A percentile compares a stretch with the other conserved stretches of the same genome.
phyloP scores from a whole-genome alignment of 371 early-diverging fungal genomes.

The Lichtheimia ornata region DNA sequence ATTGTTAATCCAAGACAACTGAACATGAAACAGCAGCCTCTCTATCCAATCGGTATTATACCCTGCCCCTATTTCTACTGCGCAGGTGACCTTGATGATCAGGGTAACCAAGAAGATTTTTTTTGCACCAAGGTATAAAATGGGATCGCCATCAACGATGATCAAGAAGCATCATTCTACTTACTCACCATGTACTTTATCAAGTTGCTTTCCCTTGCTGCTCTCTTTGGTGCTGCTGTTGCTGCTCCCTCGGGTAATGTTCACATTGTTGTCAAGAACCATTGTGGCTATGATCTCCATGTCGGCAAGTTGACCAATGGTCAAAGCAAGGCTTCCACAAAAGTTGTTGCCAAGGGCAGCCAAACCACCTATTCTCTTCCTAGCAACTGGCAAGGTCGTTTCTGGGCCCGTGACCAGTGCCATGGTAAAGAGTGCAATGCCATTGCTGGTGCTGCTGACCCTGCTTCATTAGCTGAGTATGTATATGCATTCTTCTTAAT shows the following conservation, averaged over 20 bases:
- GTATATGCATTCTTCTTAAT: no score
- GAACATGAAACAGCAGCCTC: no score
- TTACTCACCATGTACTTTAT: no score
- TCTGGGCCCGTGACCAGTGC: conserved; percentile 33
- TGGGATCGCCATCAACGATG: no score
- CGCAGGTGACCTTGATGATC: no score
- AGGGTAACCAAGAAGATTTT: no score
- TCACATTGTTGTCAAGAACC: conserved; percentile 18
- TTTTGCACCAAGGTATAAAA: no score
- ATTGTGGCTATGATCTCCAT: conserved; percentile 11
- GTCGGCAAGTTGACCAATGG: conserved; percentile 18
- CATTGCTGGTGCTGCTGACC: conserved; percentile 26
- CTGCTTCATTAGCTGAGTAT: conserved; percentile 32
- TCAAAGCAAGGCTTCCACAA: conserved; percentile 8
- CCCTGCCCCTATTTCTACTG: no score
- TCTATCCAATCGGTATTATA: no score
- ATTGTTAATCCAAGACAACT: no score
- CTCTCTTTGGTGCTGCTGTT: conserved; percentile 8
- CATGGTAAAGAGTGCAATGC: conserved; percentile 20
- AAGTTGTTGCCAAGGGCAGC: conserved; percentile 7
- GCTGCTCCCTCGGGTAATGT: conserved; percentile 11
- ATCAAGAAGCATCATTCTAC: no score
- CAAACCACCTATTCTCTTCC: conserved; percentile 12
- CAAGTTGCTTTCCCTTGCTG: conserved; percentile 7
- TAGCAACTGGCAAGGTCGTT: conserved; percentile 26